Evolutionary conservation across 345 rosid species (phyloP).

Genomic region (Combretum micranthum): DNA sequence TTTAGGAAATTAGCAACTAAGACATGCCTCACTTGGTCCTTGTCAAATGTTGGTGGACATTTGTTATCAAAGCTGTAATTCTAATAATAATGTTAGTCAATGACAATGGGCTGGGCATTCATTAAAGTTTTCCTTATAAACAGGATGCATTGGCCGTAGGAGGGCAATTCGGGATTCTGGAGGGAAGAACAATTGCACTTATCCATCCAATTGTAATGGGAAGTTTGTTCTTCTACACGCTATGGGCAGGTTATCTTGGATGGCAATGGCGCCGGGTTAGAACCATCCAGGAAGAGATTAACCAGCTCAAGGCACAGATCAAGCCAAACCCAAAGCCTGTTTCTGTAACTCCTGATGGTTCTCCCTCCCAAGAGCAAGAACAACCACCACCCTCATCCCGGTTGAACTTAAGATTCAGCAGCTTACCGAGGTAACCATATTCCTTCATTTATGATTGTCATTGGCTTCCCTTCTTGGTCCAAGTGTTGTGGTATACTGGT

Average conservation of each 20-base stretch:
- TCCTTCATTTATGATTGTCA: neutral
- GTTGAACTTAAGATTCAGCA: slow-evolving; percentile 50
- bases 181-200: slow-evolving; percentile 72
- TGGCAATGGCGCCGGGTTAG: slow-evolving; percentile 98
- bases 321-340: slow-evolving; percentile 62
- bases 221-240: slow-evolving; percentile 49
- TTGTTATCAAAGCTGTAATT: no score
- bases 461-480: no score
- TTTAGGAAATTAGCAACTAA: no score
- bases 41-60: no score
- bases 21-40: no score
- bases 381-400: slow-evolving; percentile 36
- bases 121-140: no score
- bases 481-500: no score
- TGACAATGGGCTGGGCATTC: no score
- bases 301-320: slow-evolving; percentile 63
- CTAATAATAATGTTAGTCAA: no score
- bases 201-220: slow-evolving; percentile 69
- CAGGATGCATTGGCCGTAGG: slow-evolving; percentile 79
- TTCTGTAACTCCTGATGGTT: slow-evolving; percentile 58
- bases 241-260: slow-evolving; percentile 79
- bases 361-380: slow-evolving; percentile 28
- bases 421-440: slow-evolving; percentile 43
- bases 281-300: slow-evolving; percentile 58
- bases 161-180: slow-evolving; percentile 81